Evolutionary conservation across 2,329 filamentous ascomycete genomes (phyloP).

Genomic region (Botrytis pseudocinerea): DNA sequence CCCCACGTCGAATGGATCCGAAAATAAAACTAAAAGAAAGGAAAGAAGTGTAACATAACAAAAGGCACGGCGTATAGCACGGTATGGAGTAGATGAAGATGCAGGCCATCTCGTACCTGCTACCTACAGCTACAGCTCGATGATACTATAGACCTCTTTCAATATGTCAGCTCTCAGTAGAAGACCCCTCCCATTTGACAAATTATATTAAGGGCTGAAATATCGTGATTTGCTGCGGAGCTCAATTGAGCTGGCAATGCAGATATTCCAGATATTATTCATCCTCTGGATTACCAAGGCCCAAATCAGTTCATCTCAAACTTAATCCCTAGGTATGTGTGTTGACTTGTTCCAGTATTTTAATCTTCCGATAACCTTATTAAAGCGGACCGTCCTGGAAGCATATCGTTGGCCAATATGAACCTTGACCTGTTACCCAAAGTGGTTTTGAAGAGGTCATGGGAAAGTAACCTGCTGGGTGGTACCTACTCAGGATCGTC

Average conservation of each 20-base stretch:
- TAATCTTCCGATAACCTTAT: conserved; percentile 14
- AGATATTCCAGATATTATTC: conserved; percentile 2
- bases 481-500: background rate
- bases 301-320: conserved; percentile 3
- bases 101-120: background rate
- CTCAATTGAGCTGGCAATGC: conserved; percentile 21
- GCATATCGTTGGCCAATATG: background rate
- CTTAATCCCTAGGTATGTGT: background rate
- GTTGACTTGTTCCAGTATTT: background rate
- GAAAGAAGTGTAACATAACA: background rate
- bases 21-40: background rate
- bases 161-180: background rate
- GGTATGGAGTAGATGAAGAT: background rate
- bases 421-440: background rate
- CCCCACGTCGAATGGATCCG: conserved; percentile 3
- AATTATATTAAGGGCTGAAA: background rate
- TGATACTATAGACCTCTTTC: background rate
- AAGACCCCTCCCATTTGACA: background rate
- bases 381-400: background rate
- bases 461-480: background rate
- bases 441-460: background rate
- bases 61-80: background rate
- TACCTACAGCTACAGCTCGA: background rate
- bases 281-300: conserved; percentile 1
- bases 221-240: background rate